phyloP scores from a whole-genome alignment of 306 rosid species.

The Glycine tomentella region DNA sequence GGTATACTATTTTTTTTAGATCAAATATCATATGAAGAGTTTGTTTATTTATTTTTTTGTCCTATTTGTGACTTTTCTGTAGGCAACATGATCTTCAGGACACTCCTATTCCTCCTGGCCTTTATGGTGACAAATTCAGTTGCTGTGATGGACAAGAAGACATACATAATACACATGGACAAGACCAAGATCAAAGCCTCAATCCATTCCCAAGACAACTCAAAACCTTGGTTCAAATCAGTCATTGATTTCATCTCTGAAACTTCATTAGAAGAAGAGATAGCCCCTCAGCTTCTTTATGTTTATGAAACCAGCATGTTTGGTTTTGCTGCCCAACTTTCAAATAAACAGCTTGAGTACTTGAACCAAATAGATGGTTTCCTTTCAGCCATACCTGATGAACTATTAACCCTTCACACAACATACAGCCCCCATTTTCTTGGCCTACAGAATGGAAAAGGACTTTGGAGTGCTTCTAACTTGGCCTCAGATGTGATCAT shows the following conservation, averaged over 20 bases:
- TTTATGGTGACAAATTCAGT: constrained; percentile 50
- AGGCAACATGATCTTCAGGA: constrained; percentile 53
- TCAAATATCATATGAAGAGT: background rate
- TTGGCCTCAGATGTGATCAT: constrained; percentile 66
- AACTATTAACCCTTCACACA: constrained; percentile 62
- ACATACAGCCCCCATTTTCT: constrained; percentile 64
- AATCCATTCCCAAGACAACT: constrained; percentile 39
- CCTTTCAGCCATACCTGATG: constrained; percentile 61
- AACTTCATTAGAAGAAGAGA: constrained; percentile 36
- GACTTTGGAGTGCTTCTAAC: constrained; percentile 64
- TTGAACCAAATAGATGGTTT: constrained; percentile 58
- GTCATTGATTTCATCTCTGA: constrained; percentile 50
- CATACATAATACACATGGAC: constrained; percentile 74
- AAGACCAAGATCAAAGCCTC: constrained; percentile 49
- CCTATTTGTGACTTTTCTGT: constrained; percentile 27
- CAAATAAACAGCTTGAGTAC: constrained; percentile 51
- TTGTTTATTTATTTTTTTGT: background rate
- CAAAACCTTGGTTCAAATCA: constrained; percentile 53
- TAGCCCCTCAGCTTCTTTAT: constrained; percentile 57
- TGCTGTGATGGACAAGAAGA: constrained; percentile 50
- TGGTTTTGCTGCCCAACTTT: constrained; percentile 67
- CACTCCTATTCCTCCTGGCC: constrained; percentile 50
- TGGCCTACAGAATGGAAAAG: constrained; percentile 53
- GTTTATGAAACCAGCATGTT: constrained; percentile 59
- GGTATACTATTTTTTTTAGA: background rate